Evolutionary conservation across 805 yeast genomes (phyloP), one percentile per base, ranked within the genome.

Genomic region (Saccharomycopsis schoenii): DNA sequence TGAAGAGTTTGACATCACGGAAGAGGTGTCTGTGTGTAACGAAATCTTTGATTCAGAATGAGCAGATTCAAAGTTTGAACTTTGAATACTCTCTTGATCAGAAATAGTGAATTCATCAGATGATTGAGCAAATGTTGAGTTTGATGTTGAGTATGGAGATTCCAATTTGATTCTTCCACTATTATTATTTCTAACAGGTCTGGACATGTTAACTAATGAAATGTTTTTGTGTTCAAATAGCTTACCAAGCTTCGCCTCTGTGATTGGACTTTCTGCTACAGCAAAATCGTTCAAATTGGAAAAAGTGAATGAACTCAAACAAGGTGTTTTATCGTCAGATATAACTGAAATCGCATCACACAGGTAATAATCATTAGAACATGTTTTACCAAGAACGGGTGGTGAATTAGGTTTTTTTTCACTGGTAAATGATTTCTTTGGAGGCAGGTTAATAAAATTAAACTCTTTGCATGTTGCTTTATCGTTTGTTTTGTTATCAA

Each of bases 141-240:
- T 57, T 43, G 47, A 40, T 15, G 25, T 42, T 42, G 36, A 57
- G 24, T 41, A 57, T 2, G 36, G 59, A 24, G 47, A 57, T n/a
- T 37, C 59, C 25, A 57, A 24, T 36, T 57, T 57, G 19, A 42
- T 47, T 43, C 39, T 36, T n/a, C 39, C 39, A 11, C 41, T 52
- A n/a, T 36, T 36, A 34, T 43, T 34, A n/a, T 29, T 39, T 39
- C 65, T 24, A 10, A 58, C 56, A 29, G 65, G 65, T 37, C 63
- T 58, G 19, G 58, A 61, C 65, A 62, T 60, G 41, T 62, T 62
- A 15, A 62, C 65, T 12, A 62, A 50, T 12, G 61, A 57, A 40
- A 57, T 61, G 17, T 62, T 62, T n/a, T 60, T 39, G 11, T 57
- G 17, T 10, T 61, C 65, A 54, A 62, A 62, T 17, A 62, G 41